Base-by-base conservation (phyloP, 75 land plant species). In the Cupressus sempervirens region DNA sequence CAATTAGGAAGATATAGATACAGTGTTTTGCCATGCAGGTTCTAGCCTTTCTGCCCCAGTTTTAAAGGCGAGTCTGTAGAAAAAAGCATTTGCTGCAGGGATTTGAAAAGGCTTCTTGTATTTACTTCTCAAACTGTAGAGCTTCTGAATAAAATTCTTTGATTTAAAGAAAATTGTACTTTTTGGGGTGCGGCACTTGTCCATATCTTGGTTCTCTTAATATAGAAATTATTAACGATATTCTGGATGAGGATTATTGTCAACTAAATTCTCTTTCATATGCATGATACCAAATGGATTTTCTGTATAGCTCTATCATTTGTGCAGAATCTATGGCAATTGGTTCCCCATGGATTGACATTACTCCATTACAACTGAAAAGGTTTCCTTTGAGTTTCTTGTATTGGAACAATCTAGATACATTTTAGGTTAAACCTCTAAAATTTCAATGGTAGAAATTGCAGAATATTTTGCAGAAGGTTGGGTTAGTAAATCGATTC, bases 91-190 rank as follows among this genome's bases (percentile, higher is more conserved):
- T 30, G 50, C 13, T 79, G n/a, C 81, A 79, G 81, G 81, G 81
- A 41, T 43, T 79, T 40, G 50, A n/a, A 79, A 45, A 43, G 46
- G 45, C 81, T 43, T 79, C 48, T 79, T 79, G 81, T 79, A 79
- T 79, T 79, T 45, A 79, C 52, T n/a, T 79, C 30, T 79, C 29
- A 48, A 43, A 79, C 46, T 79, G 81, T 79, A 79, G 81, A 79
- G 81, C 41, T 79, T 79, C 29, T 79, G 81, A 79, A 79, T 79
- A 79, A 79, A 79, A 79, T 79, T 79, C 81, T 43, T 79, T 79
- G 50, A 72, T 72, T 40, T 43, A 72, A 32, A 72, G 32, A n/a
- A 72, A 72, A 32, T 45, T 79, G 81, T 48, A 45, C 81, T 23
- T 79, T 79, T 45, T 79, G 81, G 81, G 41, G 15, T 3, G 30